Base-by-base conservation (phyloP, 1,284 basidiomycete species). In the Macrocybe sp. region DNA sequence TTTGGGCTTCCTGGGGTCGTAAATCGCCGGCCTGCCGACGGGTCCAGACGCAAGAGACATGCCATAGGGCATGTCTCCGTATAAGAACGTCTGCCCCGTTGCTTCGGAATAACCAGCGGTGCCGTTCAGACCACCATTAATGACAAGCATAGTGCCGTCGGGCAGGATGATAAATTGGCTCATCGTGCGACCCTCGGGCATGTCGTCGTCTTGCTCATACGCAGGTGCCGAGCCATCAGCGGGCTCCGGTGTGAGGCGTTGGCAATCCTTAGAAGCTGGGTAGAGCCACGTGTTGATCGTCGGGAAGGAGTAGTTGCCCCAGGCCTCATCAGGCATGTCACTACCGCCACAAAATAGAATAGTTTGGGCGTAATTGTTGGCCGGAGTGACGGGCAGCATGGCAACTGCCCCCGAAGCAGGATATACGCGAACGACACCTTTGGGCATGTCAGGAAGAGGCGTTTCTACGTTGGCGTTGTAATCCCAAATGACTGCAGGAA, bases 261-360 rank as follows among this genome's bases (percentile, higher is more conserved):
- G 85, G 61, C 83, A 87, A 57, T 83, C 80, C 36, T 65, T 58
- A 4, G 81, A 83, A 7, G 84, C 79, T 28, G 83, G 81, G 53
- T 76, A 75, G 11, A 74, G 65, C 77, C 78, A 86, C 3, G 83
- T 85, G 63, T 85, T 73, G 56, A 77, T 76, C 54, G 72, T 69
- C 0, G 89, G 85, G 65, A 66, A 77, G n/a, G 80, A 78, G 61
- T 84, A 87, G 57, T 89, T 81, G 36, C 83, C 85, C 75, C 79
- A 91, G 39, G 78, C 78, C 45, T 78, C 75, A 41, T 83, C 80
- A 29, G 82, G 72, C 71, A 94, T 82, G 65, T 87, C 76, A 11
- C 79, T 80, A 32, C 93, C 93, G 55, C 93, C 93, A 59, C 93
- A 97, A 73, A 96, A 95, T 44, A 96, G 62, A 51, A 97, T 67